phyloP scores from a whole-genome alignment of 345 rosid genomes.

The Ceriops zippeliana region DNA sequence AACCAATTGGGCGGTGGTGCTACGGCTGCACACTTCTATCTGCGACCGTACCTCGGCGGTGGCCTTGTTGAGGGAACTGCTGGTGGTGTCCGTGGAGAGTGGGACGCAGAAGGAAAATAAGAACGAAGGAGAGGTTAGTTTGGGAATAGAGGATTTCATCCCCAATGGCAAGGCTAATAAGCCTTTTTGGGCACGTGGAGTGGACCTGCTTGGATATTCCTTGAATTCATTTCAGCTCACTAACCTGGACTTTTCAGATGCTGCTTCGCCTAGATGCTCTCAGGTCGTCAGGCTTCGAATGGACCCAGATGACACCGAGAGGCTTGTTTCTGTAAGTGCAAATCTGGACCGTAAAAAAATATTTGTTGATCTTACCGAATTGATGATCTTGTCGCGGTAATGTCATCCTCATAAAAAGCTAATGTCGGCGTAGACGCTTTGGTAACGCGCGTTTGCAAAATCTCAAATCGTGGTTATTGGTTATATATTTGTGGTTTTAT shows the following conservation, averaged over 20 bases:
- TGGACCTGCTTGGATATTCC: constrained; percentile 91
- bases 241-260: constrained; percentile 54
- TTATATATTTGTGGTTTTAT: too few relatives aligned
- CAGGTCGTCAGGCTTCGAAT: constrained; percentile 53
- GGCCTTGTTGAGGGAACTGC: constrained; percentile 49
- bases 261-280: constrained; percentile 41
- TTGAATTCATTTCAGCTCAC: constrained; percentile 65
- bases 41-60: constrained; percentile 77
- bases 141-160: constrained; percentile 65
- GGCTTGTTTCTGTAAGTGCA: constrained; percentile 52
- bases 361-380: too few relatives aligned
- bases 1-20: constrained; percentile 38
- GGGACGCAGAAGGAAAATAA: constrained; percentile 16
- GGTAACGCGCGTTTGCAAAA: too few relatives aligned
- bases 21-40: constrained; percentile 60
- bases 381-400: too few relatives aligned
- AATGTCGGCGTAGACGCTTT: too few relatives aligned
- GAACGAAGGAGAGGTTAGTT: constrained; percentile 31
- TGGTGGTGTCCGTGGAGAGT: constrained; percentile 25
- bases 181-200: constrained; percentile 81
- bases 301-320: constrained; percentile 43
- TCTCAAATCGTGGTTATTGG: too few relatives aligned
- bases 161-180: constrained; percentile 70
- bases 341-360: too few relatives aligned
- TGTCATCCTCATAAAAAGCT: too few relatives aligned